These are phyloP conservation scores for Carex parvula DNA, from an alignment of 176 grass and related monocot genomes.

Conservation along the genomic window DNA sequence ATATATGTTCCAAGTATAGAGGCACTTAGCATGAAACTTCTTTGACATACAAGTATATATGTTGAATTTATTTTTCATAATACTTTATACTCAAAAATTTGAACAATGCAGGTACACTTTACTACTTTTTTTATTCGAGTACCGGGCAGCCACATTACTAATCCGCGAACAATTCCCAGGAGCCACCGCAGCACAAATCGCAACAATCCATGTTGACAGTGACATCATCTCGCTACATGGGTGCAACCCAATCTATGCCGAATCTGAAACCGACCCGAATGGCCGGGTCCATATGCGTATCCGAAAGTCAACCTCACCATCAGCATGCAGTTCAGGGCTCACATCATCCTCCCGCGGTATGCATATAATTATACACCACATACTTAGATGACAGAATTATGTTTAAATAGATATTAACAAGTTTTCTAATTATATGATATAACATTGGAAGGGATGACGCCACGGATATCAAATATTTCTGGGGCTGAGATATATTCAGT, in stretches of 20 bases:
- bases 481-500: slow-evolving; percentile 52
- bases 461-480: slow-evolving; percentile 39
- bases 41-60: not conserved
- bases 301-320: slow-evolving; percentile 26
- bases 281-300: slow-evolving; percentile 32
- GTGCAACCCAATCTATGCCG: slow-evolving; percentile 30
- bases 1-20: not conserved
- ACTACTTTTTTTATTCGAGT: slow-evolving; percentile 59
- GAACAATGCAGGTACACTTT: slow-evolving; percentile 32
- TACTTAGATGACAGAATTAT: not conserved
- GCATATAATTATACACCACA: not conserved
- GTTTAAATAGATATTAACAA: not conserved
- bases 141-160: slow-evolving; percentile 44
- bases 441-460: not conserved
- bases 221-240: slow-evolving; percentile 49
- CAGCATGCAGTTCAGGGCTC: slow-evolving; percentile 11
- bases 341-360: not conserved
- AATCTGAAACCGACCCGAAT: slow-evolving; percentile 32
- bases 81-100: not conserved
- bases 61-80: not conserved
- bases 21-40: not conserved
- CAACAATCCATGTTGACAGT: slow-evolving; percentile 36
- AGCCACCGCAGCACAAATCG: slow-evolving; percentile 12
- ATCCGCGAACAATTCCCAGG: slow-evolving; percentile 30
- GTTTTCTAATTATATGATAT: not conserved